Evolutionary conservation across 352 stramenopile genomes (phyloP).

Genomic region (Globisporangium barbulae): DNA sequence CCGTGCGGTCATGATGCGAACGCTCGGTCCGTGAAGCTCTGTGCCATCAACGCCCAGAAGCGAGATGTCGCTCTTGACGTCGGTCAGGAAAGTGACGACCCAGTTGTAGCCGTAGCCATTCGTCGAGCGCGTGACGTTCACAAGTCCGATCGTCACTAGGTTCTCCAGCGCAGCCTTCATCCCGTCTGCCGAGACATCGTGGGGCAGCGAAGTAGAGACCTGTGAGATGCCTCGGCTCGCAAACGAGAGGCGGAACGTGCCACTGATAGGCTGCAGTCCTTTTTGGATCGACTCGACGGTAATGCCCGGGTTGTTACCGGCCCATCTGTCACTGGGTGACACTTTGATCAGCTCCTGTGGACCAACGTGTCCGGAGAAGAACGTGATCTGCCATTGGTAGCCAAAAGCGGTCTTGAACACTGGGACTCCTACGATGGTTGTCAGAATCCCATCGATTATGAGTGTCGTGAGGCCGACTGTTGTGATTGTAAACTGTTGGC

Average conservation of each 20-base stretch:
- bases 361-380: conserved; percentile 69
- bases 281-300: conserved; percentile 69
- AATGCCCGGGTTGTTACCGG: conserved; percentile 91
- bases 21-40: conserved; percentile 88
- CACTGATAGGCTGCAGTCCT: conserved; percentile 90
- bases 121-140: conserved; percentile 76
- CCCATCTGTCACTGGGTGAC: conserved; percentile 88
- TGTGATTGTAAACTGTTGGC: conserved; percentile 32
- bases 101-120: conserved; percentile 97
- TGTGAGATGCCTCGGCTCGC: conserved; percentile 66
- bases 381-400: conserved; percentile 78
- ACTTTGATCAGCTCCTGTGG: conserved; percentile 88
- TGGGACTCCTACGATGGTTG: conserved; percentile 36
- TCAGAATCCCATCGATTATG: conserved; percentile 17
- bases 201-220: conserved; percentile 79
- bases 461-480: conserved; percentile 6
- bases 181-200: conserved; percentile 81
- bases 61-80: conserved; percentile 73
- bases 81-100: conserved; percentile 91
- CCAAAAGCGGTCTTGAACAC: conserved; percentile 68
- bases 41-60: conserved; percentile 90
- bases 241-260: conserved; percentile 86
- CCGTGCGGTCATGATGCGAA: conserved; percentile 67
- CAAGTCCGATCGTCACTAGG: conserved; percentile 84
- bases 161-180: conserved; percentile 89